Evolutionary conservation across 768 basidiomycete species (phyloP).

Genomic region (Amyloporia xantha): DNA sequence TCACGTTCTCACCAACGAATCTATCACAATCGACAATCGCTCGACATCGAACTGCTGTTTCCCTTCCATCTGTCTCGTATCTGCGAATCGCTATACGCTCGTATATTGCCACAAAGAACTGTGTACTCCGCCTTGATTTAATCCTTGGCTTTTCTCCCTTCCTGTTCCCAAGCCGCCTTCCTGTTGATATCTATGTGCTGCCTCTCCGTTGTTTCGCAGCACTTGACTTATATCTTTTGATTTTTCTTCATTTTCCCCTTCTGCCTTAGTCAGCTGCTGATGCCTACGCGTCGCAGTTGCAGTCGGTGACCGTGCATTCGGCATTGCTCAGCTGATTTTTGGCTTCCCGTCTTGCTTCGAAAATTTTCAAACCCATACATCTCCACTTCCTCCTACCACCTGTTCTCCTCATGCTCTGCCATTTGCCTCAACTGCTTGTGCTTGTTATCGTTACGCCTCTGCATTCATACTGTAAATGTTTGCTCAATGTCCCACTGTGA

Average conservation of each 20-base stretch:
- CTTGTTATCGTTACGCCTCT: not conserved
- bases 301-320: not conserved
- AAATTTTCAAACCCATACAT: too few species aligned
- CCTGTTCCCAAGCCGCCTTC: not conserved
- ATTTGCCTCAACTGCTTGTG: not conserved
- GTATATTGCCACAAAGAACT: not conserved
- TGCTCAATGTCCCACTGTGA: not conserved
- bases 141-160: constrained; percentile 2
- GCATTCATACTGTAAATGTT: not conserved
- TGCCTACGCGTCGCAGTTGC: not conserved
- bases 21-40: too few species aligned
- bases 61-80: too few species aligned
- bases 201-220: not conserved
- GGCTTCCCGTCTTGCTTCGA: too few species aligned
- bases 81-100: not conserved
- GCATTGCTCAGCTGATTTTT: too few species aligned
- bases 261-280: not conserved
- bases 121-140: not conserved
- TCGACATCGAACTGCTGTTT: not conserved
- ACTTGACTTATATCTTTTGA: constrained; percentile 4
- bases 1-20: not conserved
- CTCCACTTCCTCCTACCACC: not conserved
- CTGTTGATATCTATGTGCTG: constrained; percentile 1
- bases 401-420: constrained; percentile 1
- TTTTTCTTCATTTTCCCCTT: not conserved